Percentiles rank a stretch among this genome's conserved stretches.
Conservation (phyloP, 306 rosid species). For the Calophaca sinica region DNA sequence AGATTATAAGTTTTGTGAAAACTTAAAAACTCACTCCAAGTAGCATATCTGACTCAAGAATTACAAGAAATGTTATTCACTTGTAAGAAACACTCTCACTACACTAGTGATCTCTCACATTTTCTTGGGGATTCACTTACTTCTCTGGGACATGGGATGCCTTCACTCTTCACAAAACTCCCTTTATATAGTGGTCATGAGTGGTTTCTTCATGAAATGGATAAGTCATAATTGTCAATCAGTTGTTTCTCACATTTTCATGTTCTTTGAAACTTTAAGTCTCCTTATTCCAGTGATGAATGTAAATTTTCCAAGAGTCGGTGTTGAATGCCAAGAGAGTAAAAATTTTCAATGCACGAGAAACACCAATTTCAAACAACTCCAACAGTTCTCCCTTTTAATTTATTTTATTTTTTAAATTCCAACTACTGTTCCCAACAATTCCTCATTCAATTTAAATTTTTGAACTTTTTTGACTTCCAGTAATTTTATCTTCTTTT, state of each 20-base stretch:
- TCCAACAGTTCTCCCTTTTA: no score
- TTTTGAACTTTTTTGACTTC: no score
- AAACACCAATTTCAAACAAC: no score
- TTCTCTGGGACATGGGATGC: background rate
- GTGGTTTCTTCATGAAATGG: background rate
- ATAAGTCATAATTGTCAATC: background rate
- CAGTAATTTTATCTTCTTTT: no score
- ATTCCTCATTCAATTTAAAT: no score
- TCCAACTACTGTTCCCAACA: no score
- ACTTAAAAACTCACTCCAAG: background rate
- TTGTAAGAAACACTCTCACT: background rate
- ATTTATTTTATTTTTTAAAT: no score
- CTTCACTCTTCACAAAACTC: background rate
- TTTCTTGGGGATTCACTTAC: slow-evolving; percentile 12
- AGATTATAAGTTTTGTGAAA: background rate
- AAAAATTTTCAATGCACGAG: no score
- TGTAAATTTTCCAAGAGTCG: no score
- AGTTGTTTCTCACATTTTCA: background rate
- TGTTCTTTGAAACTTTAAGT: background rate
- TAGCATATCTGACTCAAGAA: background rate
- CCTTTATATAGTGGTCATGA: background rate
- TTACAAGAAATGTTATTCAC: background rate
- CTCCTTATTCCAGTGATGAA: background rate
- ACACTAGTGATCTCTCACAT: background rate
- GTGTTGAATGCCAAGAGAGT: no score